Evolutionary conservation across 1,284 basidiomycete genomes (phyloP), one percentile per base, ranked within the genome.

Genomic region (Irpex lacteus): DNA sequence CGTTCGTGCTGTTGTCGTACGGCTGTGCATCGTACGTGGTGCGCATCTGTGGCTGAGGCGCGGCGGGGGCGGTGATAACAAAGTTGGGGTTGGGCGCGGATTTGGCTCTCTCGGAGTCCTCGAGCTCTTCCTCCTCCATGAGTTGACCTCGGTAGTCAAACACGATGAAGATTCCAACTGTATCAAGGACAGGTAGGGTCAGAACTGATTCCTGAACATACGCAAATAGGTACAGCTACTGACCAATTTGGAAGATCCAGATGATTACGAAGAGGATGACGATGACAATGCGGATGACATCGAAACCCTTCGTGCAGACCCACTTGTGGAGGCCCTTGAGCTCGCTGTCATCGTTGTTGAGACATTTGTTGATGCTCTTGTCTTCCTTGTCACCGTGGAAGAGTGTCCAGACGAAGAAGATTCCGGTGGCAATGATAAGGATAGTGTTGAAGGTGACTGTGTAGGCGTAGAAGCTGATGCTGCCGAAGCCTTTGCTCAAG

Each of bases 191-290:
- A 36, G 21, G 55, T 13, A 11, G n/a, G 36, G 18, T 8, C 3
- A 40, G 62, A 52, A 58, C n/a, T 19, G 18, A 53, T 18, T 59
- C 21, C 0, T 15, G 34, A 49, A 60, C 53, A 37, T 6, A 58
- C 19, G 11, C 32, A 50, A 40, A 19, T 19, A 47, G n/a, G 37
- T 38, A 32, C 11, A 56, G 18, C 26, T 34, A 79, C 81, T 62
- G 66, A 85, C 84, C 85, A 50, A 84, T 76, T 70, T 84, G 75
- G 63, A 86, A 69, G 61, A 85, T 69, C 82, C 85, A 85, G 65
- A 77, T 68, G 54, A 76, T 47, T 54, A 75, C 69, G 65, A 73
- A 71, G 57, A 75, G 13, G 52, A 69, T 68, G 57, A 76, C 68
- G 47, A 71, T 62, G 62, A 74, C 36, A 13, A 67, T 60, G 15